Base-by-base conservation (phyloP, 352 stramenopile species). In the Saprolegnia diclina region DNA sequence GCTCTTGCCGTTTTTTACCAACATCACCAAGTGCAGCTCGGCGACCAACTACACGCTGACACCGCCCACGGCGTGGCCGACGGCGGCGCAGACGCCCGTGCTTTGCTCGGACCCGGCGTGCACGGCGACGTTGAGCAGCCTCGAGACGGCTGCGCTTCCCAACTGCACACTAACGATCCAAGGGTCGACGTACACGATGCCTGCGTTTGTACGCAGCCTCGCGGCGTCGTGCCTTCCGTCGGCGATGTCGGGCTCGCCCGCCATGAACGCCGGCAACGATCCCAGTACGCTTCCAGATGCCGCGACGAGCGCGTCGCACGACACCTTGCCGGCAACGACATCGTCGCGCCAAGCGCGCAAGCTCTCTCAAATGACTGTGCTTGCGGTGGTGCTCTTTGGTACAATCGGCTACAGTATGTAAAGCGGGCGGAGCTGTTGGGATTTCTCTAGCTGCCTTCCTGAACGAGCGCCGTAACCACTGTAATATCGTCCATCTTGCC, bases 401-500 rank as follows among this genome's bases (percentile, higher is more conserved):
- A 50, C 46, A 57, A 54, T 67, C 0, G 32, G 64, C 55, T 56
- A 68, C 59, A 71, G 72, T 72, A 67, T 67, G 50, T 65, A 50
- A 13, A 10, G 56, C 48, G 29, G 64, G 5, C 29, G 65, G 46
- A 40, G 11, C 35, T 48, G 38, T 63, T 52, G 18, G 64, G 21
- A 57, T 24, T 40, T 10, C 42, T 65, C 52, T 64, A 52, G 19
- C 65, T 48, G 65, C 62, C 24, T 19, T 73, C 53, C 42, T 73
- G 76, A 22, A 95, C 83, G 52, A 95, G 73, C 37, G 83, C 87
- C 53, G 85, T 82, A n/a, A 95, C 75, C 35, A 96, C 87, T 29
- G 87, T 95, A 65, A 96, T 95, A 76, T 96, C 88, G 74, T 96
- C 88, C 82, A 95, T 91, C 75, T 96, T 96, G 75, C 88, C 88